Percentiles rank a stretch among this genome's conserved stretches.
These are phyloP conservation scores for Chamaenerion angustifolium DNA, from an alignment of 345 rosid genomes.

Conservation along the genomic window DNA sequence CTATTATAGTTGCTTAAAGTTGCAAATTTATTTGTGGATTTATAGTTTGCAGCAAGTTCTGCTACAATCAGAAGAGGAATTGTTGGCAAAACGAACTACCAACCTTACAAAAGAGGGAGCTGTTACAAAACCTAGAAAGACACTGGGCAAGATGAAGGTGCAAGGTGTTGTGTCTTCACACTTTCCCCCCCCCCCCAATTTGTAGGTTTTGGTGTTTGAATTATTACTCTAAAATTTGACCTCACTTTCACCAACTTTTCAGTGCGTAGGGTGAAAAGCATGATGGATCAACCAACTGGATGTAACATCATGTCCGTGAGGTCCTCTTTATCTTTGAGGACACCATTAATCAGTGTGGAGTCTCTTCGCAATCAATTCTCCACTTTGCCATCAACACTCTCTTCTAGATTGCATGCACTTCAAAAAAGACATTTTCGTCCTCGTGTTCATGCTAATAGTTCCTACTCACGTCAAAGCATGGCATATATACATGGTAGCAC, in stretches of 20 bases:
- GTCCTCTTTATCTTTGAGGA: slow-evolving; percentile 48
- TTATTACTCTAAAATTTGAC: too few relatives aligned
- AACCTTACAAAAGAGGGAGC: slow-evolving; percentile 45
- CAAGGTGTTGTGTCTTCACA: slow-evolving; percentile 39
- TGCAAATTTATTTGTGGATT: not conserved
- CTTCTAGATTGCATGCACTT: slow-evolving; percentile 64
- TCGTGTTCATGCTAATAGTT: slow-evolving; percentile 49
- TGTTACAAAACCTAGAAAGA: slow-evolving; percentile 64
- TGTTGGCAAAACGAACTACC: slow-evolving; percentile 49
- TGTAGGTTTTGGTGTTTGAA: too few relatives aligned
- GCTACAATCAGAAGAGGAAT: slow-evolving; percentile 92
- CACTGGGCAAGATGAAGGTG: slow-evolving; percentile 86
- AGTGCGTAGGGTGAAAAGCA: slow-evolving; percentile 81
- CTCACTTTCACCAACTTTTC: slow-evolving; percentile 11
- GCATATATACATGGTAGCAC: slow-evolving; percentile 92
- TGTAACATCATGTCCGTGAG: slow-evolving; percentile 64
- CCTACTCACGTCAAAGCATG: slow-evolving; percentile 79
- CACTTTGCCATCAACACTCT: slow-evolving; percentile 38
- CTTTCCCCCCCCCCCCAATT: too few relatives aligned
- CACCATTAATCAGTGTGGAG: slow-evolving; percentile 45
- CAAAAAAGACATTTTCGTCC: slow-evolving; percentile 46
- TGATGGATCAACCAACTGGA: slow-evolving; percentile 63
- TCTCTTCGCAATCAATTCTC: slow-evolving; percentile 44
- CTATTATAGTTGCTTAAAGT: not conserved
- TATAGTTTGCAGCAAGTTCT: slow-evolving; percentile 62